Conservation (phyloP, 495 filamentous ascomycete genomes). For the Astrothelium subdiscretum region DNA sequence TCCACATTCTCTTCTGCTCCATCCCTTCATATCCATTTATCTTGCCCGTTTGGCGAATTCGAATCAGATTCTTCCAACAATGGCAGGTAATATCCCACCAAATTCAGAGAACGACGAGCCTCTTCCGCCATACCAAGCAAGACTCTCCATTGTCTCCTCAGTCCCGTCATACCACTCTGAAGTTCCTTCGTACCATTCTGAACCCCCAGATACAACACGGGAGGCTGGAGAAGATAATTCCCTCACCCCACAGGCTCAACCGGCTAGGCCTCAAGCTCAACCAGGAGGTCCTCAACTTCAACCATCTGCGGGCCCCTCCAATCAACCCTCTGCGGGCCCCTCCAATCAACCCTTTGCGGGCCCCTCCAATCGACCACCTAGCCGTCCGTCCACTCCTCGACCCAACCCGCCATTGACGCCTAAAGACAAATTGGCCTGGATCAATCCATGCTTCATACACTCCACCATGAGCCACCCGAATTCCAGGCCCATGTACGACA, state of each 20-base stretch:
- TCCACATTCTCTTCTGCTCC: not conserved
- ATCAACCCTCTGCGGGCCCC: too few species aligned
- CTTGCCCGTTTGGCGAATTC: not conserved
- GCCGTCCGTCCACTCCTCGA: too few species aligned
- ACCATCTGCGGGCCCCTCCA: too few species aligned
- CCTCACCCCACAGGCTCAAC: not conserved
- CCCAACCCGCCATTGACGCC: too few species aligned
- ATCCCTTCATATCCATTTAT: not conserved
- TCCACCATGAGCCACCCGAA: too few species aligned
- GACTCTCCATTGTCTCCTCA: not conserved
- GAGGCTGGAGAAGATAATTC: not conserved
- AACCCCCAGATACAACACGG: not conserved
- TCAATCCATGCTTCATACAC: too few species aligned
- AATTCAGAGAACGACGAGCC: not conserved
- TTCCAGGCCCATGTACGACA: too few species aligned
- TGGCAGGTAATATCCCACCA: not conserved
- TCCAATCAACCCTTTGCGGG: too few species aligned
- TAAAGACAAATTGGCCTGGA: too few species aligned
- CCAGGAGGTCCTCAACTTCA: too few species aligned
- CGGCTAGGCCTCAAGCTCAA: too few species aligned
- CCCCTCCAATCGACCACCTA: too few species aligned
- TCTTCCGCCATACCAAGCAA: not conserved
- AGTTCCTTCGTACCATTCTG: not conserved
- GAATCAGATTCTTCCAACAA: not conserved
- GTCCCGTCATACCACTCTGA: not conserved